phyloP scores from a whole-genome alignment of 495 filamentous ascomycete species.

The Tuber microsphaerosporum region DNA sequence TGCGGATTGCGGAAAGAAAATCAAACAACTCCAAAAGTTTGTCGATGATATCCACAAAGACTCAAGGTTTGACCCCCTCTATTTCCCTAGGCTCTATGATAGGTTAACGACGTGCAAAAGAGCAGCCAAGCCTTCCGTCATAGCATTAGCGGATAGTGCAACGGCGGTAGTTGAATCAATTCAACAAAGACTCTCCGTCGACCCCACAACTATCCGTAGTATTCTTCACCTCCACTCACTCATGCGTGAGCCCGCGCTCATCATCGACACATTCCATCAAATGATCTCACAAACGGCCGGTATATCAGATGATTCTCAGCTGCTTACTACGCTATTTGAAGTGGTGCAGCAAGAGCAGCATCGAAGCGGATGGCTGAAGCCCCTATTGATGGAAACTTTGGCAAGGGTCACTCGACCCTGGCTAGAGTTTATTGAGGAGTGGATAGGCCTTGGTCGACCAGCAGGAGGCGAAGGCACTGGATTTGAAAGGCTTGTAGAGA shows the following conservation, averaged over 20 bases:
- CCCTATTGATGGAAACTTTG: constrained; percentile 61
- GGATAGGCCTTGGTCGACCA: constrained; percentile 61
- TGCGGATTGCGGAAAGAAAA: constrained; percentile 54
- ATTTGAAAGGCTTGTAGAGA: constrained; percentile 66
- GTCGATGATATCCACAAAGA: constrained; percentile 45
- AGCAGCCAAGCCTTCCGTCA: constrained; percentile 47
- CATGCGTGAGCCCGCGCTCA: constrained; percentile 56
- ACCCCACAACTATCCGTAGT: constrained; percentile 46
- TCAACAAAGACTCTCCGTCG: constrained; percentile 51
- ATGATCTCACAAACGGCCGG: constrained; percentile 53
- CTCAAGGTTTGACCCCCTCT: constrained; percentile 15
- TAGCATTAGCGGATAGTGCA: constrained; percentile 58
- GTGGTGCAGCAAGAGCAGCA: constrained; percentile 59
- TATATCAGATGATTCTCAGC: constrained; percentile 57
- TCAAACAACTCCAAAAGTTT: constrained; percentile 51
- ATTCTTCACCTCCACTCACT: constrained; percentile 63
- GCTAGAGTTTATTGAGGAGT: constrained; percentile 63
- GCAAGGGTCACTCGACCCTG: constrained; percentile 60
- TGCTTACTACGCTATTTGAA: constrained; percentile 62
- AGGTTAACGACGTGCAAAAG: constrained; percentile 24
- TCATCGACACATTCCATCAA: constrained; percentile 56
- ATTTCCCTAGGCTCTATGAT: background rate
- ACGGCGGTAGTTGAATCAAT: constrained; percentile 52
- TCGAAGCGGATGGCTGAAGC: constrained; percentile 54
- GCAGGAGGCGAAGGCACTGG: constrained; percentile 50